Evolutionary conservation across 768 basidiomycete species (phyloP), one percentile per base, ranked within the genome.

Genomic region (Leucocoprinus sp.): DNA sequence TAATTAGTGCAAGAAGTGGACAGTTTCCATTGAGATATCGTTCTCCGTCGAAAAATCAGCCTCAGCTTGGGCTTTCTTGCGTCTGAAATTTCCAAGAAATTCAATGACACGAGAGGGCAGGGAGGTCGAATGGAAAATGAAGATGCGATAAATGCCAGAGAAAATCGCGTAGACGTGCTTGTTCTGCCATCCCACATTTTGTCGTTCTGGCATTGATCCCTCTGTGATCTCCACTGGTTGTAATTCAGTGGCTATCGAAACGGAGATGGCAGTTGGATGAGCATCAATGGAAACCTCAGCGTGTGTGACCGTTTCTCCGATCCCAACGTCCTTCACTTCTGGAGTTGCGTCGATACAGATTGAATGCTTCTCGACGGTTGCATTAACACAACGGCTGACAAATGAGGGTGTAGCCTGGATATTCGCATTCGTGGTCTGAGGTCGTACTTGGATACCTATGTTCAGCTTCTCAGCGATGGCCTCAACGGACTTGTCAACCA

Each of bases 291-390:
- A 41, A 12, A 36, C 39, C 5, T 48, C 46, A 2, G 46, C 33
- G 22, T 48, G 46, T 0, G 39, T 27, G 8, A 42, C 33, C 2
- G 65, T 66, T 5, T 80, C 80, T 49, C 80, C 78, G 44, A 81
- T 63, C 21, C 66, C 70, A 17, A 66, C 64, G 21, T 74, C 66
- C 15, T 61, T 60, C 15, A 62, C 65, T 17, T 55, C 50, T 21
- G 73, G 69, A 5, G 71, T 72, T 15, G 79, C 81, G 39, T 80
- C 78, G 33, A 86, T 63, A 37, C 56, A 55, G 27, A 55, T 52
- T 6, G 67, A 67, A 5, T 45, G 45, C n/a, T 57, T 55, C 21
- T 55, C 53, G n/a, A 60, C 58, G 19, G 53, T 59, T 4, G 67
- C 66, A 39, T 71, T 61, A 6, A 70, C 60, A 29, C 48, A 52